Percentiles rank a stretch among this genome's conserved stretches.
Conservation (phyloP, 495 filamentous ascomycete species). For the Cryomyces minteri region DNA sequence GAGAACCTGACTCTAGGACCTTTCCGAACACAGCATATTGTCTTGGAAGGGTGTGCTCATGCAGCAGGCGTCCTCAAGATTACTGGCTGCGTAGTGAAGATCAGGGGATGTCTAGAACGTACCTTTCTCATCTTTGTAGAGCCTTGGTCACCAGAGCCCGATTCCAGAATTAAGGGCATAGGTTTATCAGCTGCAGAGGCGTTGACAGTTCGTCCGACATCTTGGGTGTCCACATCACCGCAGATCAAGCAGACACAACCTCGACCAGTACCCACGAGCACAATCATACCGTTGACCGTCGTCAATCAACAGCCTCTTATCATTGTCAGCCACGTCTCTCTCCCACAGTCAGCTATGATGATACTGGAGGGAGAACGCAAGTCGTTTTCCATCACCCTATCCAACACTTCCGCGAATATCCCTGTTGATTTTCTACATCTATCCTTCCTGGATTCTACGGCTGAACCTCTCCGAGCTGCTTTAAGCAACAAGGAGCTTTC, state of each 20-base stretch:
- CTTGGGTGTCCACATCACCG: slow-evolving; percentile 20
- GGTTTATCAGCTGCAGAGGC: slow-evolving; percentile 43
- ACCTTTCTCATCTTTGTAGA: slow-evolving; percentile 67
- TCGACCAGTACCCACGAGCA: slow-evolving; percentile 14
- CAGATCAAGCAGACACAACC: slow-evolving; percentile 16
- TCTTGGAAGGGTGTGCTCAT: slow-evolving; percentile 48
- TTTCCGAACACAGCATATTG: slow-evolving; percentile 61
- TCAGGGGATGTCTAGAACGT: slow-evolving; percentile 62
- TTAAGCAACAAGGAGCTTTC: slow-evolving; percentile 57
- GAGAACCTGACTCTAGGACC: slow-evolving; percentile 55
- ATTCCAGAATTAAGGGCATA: slow-evolving; percentile 55
- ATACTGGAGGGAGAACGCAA: slow-evolving; percentile 72
- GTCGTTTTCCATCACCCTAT: slow-evolving; percentile 59
- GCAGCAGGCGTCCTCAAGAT: slow-evolving; percentile 49
- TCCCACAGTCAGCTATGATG: slow-evolving; percentile 79
- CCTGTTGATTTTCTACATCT: slow-evolving; percentile 74
- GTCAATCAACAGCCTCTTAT: slow-evolving; percentile 63
- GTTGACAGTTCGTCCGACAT: slow-evolving; percentile 33
- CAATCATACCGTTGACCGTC: slow-evolving; percentile 42
- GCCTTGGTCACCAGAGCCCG: slow-evolving; percentile 52
- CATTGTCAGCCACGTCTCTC: slow-evolving; percentile 51
- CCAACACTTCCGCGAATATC: slow-evolving; percentile 45
- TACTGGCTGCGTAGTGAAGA: slow-evolving; percentile 59
- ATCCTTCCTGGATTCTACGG: slow-evolving; percentile 78
- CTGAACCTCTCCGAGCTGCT: slow-evolving; percentile 52